Evolutionary conservation across 1,284 basidiomycete genomes (phyloP), one percentile per base, ranked within the genome.

Genomic region (Volvariella volvacea): DNA sequence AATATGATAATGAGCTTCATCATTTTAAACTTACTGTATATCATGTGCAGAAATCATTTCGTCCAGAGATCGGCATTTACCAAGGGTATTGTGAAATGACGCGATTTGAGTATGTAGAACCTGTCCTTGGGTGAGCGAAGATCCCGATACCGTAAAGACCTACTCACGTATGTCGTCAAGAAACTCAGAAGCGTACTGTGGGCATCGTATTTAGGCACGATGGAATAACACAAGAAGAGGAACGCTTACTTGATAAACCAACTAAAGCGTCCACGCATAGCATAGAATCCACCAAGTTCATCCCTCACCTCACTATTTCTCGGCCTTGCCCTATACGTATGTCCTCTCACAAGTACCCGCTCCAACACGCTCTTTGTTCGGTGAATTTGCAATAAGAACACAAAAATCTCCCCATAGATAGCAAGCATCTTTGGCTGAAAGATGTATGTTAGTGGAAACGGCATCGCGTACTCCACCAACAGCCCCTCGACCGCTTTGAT

Each of bases 221-320:
- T 28, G 25, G 25, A 28, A n/a, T n/a, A n/a, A n/a, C n/a, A n/a
- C n/a, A n/a, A 6, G 25, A 28, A 6, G 12, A 16, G 34, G 10
- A 16, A 71, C 86, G 57, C n/a, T n/a, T 56, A 91, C 88, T 88
- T 87, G 55, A 89, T 72, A 51, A 92, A 81, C 90, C 90, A 93
- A 41, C 78, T 80, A 44, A 92, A 54, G 45, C 81, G 80, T 50
- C 82, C 80, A 48, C 88, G 66, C 64, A 90, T 74, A 0, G 79
- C 79, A 60, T 88, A 86, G 52, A 90, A 78, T 14, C 70, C 68
- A 60, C 85, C 84, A 50, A 83, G 49, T 41, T 80, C 77, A 20
- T 63, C 63, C 32, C 57, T 63, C 43, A 66, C 45, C 42, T 61
- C 50, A 8, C 55, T 59, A 12, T 60, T 54, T 41, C 60, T 65